Evolutionary conservation across 2,329 filamentous ascomycete species (phyloP), one percentile per base, ranked within the genome.

Genomic region (Aspergillus sp.): DNA sequence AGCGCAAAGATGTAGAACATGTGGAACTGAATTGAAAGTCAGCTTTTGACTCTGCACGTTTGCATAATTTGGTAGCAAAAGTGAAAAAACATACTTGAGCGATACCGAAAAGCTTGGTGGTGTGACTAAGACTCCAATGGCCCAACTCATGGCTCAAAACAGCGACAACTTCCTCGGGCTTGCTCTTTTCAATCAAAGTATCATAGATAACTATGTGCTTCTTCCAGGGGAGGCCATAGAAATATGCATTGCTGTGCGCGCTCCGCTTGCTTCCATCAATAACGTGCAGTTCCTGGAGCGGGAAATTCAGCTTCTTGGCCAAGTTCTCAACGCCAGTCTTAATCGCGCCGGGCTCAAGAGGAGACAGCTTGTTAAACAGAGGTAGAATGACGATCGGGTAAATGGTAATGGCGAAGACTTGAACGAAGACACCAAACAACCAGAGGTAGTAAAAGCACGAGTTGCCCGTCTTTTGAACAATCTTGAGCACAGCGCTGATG

Each of bases 181-280:
- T 87, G 74, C 90, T 95, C 85, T 98, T 96, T 77, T 97, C 93
- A 62, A 99, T 92, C 62, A 99, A 79, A 5, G 96, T 99, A 73
- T 99, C 95, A 74, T 96, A 99, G 72, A 99, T 96, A 70, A 99
- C 95, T 80, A 99, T 99, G 81, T 98, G 96, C 85, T 98, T 98
- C 85, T 97, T 97, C 93, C 93, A 99, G 43, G 95, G 95, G 56
- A 99, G 85, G 60, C 95, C 95, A 68, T 96, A 97, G 80, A 99
- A 99, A 78, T 96, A 96, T 19, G 91, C 90, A 71, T 96, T 96
- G 78, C 89, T 92, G 78, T 96, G 91, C 23, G 90, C 89, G 71
- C 88, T 91, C 67, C 91, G 85, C 81, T 93, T 93, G 79, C 89
- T 93, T 50, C 91, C 91, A 72, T 96, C 91, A 69, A 99, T 99